A percentile compares a stretch with the other conserved stretches of the same genome.
These are phyloP conservation scores for Pyrenochaeta sp. DNA, from an alignment of 2,329 filamentous ascomycete species.

Conservation along the genomic window DNA sequence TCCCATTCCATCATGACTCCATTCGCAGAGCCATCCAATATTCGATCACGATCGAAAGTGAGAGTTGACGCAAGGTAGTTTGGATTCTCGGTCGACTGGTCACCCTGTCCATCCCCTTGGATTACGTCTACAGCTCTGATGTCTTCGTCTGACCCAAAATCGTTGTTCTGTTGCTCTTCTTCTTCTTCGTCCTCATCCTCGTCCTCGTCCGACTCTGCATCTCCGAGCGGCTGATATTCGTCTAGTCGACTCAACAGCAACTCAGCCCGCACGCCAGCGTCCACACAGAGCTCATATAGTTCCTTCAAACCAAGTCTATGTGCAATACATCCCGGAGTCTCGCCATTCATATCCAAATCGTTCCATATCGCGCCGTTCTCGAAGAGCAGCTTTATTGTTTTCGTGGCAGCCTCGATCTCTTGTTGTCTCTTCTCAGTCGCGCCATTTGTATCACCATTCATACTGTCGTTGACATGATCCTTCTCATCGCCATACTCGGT, in stretches of 20 bases:
- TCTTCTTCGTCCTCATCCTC: conserved; percentile 56
- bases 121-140: conserved; percentile 38
- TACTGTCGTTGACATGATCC: conserved; percentile 38
- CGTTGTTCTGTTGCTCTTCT: conserved; percentile 22
- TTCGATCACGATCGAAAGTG: conserved; percentile 56
- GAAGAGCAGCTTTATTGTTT: conserved; percentile 78
- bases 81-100: conserved; percentile 54
- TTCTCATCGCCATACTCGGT: conserved; percentile 41
- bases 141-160: conserved; percentile 33
- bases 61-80: conserved; percentile 59
- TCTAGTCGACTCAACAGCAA: conserved; percentile 83
- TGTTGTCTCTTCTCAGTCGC: conserved; percentile 45
- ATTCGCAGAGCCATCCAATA: conserved; percentile 59
- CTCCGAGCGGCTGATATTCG: conserved; percentile 77
- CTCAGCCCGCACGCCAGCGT: conserved; percentile 90
- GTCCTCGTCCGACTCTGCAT: conserved; percentile 61
- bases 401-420: conserved; percentile 64
- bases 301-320: conserved; percentile 70
- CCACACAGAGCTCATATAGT: conserved; percentile 84
- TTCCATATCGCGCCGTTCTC: conserved; percentile 97
- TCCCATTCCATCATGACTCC: conserved; percentile 66
- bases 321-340: conserved; percentile 92
- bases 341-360: conserved; percentile 83
- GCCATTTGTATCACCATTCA: conserved; percentile 30
- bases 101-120: conserved; percentile 30